Conservation (phyloP, 2,329 filamentous ascomycete genomes). For the Colletotrichum gigasporum region DNA sequence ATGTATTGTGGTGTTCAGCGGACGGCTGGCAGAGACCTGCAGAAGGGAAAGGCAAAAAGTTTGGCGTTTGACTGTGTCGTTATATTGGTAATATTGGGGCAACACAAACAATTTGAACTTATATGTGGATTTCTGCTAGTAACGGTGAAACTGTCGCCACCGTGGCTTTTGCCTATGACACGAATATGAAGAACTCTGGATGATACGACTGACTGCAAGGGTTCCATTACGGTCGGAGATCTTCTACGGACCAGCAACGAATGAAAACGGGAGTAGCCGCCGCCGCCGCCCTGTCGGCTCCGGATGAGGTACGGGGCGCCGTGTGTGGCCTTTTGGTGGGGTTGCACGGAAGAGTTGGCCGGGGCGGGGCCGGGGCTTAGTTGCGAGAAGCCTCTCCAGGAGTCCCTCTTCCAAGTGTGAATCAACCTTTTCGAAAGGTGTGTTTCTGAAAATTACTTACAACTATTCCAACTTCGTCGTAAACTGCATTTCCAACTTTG, state of each 20-base stretch:
- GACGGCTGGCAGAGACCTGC: neutral
- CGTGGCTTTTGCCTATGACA: no score
- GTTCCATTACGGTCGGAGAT: no score
- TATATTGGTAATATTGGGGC: neutral
- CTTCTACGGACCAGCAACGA: no score
- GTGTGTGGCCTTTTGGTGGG: neutral
- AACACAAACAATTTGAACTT: no score
- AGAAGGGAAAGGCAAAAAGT: conserved; percentile 1
- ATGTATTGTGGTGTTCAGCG: neutral
- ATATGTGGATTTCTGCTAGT: no score
- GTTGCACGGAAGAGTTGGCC: neutral
- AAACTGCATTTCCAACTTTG: neutral
- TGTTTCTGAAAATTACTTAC: no score
- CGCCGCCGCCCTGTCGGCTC: conserved; percentile 7
- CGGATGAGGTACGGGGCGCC: neutral
- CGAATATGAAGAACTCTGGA: no score
- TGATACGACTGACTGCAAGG: no score
- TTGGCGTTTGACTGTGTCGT: neutral
- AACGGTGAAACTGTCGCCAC: no score
- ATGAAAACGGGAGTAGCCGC: neutral
- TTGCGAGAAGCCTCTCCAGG: no score
- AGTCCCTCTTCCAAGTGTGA: no score
- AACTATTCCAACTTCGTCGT: neutral
- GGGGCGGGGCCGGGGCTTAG: neutral
- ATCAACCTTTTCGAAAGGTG: no score